Evolutionary conservation across 139 green algal species (phyloP), one percentile per base, ranked within the genome.

Genomic region (Tetraselmis striata): DNA sequence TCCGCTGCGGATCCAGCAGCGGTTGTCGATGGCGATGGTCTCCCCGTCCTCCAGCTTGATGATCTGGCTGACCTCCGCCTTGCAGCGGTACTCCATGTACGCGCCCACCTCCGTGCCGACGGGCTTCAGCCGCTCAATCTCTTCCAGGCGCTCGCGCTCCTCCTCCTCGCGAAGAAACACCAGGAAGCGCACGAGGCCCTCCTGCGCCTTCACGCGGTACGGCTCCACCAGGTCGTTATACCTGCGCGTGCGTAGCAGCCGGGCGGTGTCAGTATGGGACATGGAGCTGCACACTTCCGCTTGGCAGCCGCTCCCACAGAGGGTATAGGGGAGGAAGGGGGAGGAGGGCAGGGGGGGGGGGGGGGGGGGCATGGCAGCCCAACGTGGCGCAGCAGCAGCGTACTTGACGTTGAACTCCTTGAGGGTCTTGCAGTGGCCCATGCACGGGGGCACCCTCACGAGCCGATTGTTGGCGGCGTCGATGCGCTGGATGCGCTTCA

Each of bases 121-220:
- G 2, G 95, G 95, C 75, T 93, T 94, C 59, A 96, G 89, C 28
- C 92, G 84, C 89, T 97, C 94, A 76, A 97, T 90, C 90, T 97
- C 93, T 86, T 95, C 91, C 81, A 93, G 86, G 32, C 88, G 80
- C 84, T 95, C 90, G 0, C 93, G 83, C 89, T 97, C 93, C 83
- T 95, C 91, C 88, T 97, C 93, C 67, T 97, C 92, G 24, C 92
- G 83, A 80, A 98, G 84, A 83, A 96, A 97, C 1, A 89, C 86
- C 59, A 97, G 83, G 80, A 97, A 91, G 74, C 83, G 83, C 45
- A 89, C 91, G 79, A 98, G 78, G 1, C 93, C 93, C 82, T 96
- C 90, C 77, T 96, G 93, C 28, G 84, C 83, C 31, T 94, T 93
- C 75, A 83, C 82, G 31, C 59, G 32, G 80, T 89, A 93, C 29